Evolutionary conservation across 2,329 filamentous ascomycete genomes (phyloP), one percentile per base, ranked within the genome.

Genomic region (Sarocladiaceae sp.): DNA sequence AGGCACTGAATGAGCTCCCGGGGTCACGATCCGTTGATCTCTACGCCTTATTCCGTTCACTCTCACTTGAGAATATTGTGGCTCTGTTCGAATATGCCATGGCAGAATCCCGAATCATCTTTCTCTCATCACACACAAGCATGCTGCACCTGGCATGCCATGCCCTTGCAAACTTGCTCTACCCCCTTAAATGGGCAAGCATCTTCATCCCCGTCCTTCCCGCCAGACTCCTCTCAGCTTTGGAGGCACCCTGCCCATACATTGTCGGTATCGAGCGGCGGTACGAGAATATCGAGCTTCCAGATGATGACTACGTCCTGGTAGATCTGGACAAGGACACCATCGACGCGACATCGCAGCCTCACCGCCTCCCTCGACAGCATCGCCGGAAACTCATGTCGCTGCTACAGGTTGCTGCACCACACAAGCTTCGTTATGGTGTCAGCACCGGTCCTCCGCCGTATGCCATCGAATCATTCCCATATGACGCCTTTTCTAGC

Each of bases 181-280:
- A 95, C 60, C 91, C 90, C 6, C 70, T 97, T 43, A 85, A 88
- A 51, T 97, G 93, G 91, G 80, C 87, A 3, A 94, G 90, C 54
- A 88, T 97, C 40, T 89, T 95, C 59, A 96, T 97, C 51, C 91
- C 91, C 2, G 76, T 97, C 26, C 74, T 98, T 7, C 91, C 91
- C 5, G 87, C 88, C 7, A 81, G 91, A 27, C 71, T 98, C 18
- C 74, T 98, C 9, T 90, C 93, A 44, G 91, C 89, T 3, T 75
- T 98, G 15, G 93, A 97, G 55, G 91, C 91, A 1, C 91, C 91
- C 3, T 97, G 93, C 55, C 93, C 93, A 1, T 98, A 97, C 57
- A 95, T 98, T 52, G 88, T 97, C 33, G 93, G 93, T 40, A 88
- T 98, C 47, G 93, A 98, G 66, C 80, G 90, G 52, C 81, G 90